Base-by-base conservation (phyloP, 768 basidiomycete genomes). In the Collybia sordida region DNA sequence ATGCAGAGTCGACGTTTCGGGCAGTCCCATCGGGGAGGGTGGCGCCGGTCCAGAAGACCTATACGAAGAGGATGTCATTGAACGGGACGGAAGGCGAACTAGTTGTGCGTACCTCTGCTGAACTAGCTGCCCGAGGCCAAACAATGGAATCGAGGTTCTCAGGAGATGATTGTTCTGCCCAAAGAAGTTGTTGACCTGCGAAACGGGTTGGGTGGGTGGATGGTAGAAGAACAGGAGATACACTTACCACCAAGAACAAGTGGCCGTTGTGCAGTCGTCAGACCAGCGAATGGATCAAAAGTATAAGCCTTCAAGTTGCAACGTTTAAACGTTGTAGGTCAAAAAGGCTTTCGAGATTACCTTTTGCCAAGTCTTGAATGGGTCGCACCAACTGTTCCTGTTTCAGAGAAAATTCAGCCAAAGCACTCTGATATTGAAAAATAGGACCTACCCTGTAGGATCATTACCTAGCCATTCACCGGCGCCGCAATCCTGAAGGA, bases 281-380 rank as follows among this genome's bases (percentile, higher is more conserved):
- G 59, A 60, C 77, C 80, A n/a, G 73, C 77, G 36, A 74, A 72
- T 1, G 90, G 89, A 60, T 93, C 77, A 67, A 90, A 92, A 3
- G 83, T 81, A 66, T 85, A 88, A 1, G 85, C 67, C 73, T 68
- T 28, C 27, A 31, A n/a, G 39, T 17, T 36, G 49, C 17, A 24
- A 17, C 12, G 15, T 18, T 36, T 38, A 21, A 46, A 11, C 19
- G 14, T 21, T 22, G 35, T 42, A n/a, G 15, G 19, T 31, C 27
- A 15, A 41, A 31, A 31, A 31, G 14, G 31, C 31, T 31, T 7
- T 31, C 3, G 3, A 14, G 14, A 11, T 6, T 47, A 86, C 85
- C 67, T 81, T 78, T 60, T 86, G 82, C 89, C 89, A 92, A 4
- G 83, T 81, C 66, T 89, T 89, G 79, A 85, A 89, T 0, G 86